Base-by-base conservation (phyloP, 495 filamentous ascomycete species). In the Aspergillus heteromorphus region DNA sequence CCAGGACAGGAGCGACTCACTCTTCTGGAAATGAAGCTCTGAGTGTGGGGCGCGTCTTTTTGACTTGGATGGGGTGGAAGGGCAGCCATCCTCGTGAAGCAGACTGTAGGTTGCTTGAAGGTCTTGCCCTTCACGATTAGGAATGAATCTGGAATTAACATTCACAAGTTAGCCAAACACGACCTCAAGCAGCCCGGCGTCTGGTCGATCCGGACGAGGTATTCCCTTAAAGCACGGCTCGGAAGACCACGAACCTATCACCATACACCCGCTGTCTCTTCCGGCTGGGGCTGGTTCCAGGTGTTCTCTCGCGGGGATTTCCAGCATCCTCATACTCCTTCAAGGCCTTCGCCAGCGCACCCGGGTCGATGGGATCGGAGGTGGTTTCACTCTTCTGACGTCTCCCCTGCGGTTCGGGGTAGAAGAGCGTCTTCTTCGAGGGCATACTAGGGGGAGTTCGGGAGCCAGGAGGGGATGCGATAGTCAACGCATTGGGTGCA, bases 21-120 rank as follows among this genome's bases (percentile, higher is more conserved):
- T 93, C 68, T 82, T 88, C 66, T 98, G 93, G 61, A 93, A 96
- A 65, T 97, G 86, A 54, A 97, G 79, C 69, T 97, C 92, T 17
- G 89, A 86, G 63, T 95, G 88, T 16, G 90, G 89, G 19, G 86
- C 84, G n/a, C 90, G 82, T 73, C 86, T 89, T 67, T 90, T 89
- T 31, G 83, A 78, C 65, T 85, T 87, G 0, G 90, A 90, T 0
- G 93, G 92, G 0, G 92, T 95, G 10, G 93, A 86, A 14, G 92
- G 92, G 31, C 92, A 96, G 13, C 86, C 88, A 65, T 95, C 89
- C 45, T 96, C 92, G 63, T 93, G 88, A 18, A 97, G 77, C 51
- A 98, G 77, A 65, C 82, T 92, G 66, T 90, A 97, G 60, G 90
- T 91, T 29, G 93, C 89, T 62, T 91, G 87, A 19, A 97, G 74